These are phyloP conservation scores for Trametes cingulata DNA, from an alignment of 768 basidiomycete genomes.

Conservation along the genomic window DNA sequence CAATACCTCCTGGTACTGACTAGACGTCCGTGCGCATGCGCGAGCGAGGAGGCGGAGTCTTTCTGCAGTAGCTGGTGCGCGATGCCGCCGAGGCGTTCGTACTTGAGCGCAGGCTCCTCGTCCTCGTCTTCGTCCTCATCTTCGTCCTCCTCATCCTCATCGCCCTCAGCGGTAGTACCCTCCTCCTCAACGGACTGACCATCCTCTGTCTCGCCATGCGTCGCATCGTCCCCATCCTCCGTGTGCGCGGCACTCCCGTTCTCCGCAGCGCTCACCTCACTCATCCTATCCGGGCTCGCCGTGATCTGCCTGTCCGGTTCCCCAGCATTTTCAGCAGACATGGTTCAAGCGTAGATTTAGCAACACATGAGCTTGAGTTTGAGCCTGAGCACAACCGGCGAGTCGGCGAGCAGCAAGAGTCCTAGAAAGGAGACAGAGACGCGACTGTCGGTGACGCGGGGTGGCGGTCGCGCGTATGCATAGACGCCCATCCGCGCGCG, in stretches of 20 bases:
- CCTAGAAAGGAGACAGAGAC: too few species aligned
- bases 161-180: neutral
- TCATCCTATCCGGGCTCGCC: conserved; percentile 22
- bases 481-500: neutral
- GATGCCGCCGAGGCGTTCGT: conserved; percentile 74
- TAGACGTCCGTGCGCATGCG: conserved; percentile 71
- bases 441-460: conserved; percentile 7
- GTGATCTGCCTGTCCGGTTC: neutral
- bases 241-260: conserved; percentile 15
- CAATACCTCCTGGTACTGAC: conserved; percentile 41
- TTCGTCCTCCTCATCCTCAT: conserved; percentile 45
- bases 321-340: conserved; percentile 9
- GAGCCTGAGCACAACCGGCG: neutral
- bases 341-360: neutral
- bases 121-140: conserved; percentile 75
- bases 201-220: neutral
- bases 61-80: conserved; percentile 80
- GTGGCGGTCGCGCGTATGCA: neutral
- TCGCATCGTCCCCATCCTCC: conserved; percentile 44
- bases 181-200: too few species aligned
- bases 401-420: neutral
- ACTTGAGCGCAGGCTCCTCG: conserved; percentile 91
- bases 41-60: conserved; percentile 85
- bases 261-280: conserved; percentile 19
- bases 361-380: neutral